Base-by-base conservation (phyloP, 352 stramenopile species). In the Globisporangium takayamanum region DNA sequence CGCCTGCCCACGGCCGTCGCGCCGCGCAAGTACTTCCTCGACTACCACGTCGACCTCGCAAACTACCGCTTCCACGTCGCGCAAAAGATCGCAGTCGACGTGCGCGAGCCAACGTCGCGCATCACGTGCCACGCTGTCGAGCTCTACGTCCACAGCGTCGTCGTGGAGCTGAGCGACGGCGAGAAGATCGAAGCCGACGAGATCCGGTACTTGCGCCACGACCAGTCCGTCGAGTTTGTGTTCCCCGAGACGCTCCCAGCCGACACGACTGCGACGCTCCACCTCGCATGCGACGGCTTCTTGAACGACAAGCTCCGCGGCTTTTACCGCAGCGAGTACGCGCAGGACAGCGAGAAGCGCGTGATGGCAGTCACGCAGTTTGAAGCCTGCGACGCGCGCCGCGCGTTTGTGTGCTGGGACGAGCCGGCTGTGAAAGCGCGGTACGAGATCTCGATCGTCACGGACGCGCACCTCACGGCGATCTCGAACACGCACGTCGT, bases 331-430 rank as follows among this genome's bases (percentile, higher is more conserved):
- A 92, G 72, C 26, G 84, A 86, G 59, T 99, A 99, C 73, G 82
- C 95, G 36, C 77, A 94, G 48, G 73, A 98, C 26, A 81, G 89
- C 11, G 78, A 97, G 62, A 87, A 80, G 55, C 93, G 96, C 59
- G 85, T 97, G 67, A 96, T 99, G 62, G 95, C 94, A 1, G 94
- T 92, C 56, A 89, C 80, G 63, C 79, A 91, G 63, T 92, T 91
- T 53, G 74, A 84, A 63, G 84, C 87, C 28, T 88, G 89, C 55
- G 84, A 97, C 60, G 86, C 88, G 25, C 85, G 96, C 53, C 84
- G 94, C 20, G 95, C 94, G 48, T 99, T 99, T 62, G 96, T 97
- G 15, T 99, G 97, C 76, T 98, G 95, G 86, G 97, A 99, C 67
- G 97, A 99, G 74, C 97, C 97, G 5, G 86, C 92, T 25, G 74